Evolutionary conservation across 768 basidiomycete genomes (phyloP), one percentile per base, ranked within the genome.

Genomic region (Holtermanniella nyarrowii): DNA sequence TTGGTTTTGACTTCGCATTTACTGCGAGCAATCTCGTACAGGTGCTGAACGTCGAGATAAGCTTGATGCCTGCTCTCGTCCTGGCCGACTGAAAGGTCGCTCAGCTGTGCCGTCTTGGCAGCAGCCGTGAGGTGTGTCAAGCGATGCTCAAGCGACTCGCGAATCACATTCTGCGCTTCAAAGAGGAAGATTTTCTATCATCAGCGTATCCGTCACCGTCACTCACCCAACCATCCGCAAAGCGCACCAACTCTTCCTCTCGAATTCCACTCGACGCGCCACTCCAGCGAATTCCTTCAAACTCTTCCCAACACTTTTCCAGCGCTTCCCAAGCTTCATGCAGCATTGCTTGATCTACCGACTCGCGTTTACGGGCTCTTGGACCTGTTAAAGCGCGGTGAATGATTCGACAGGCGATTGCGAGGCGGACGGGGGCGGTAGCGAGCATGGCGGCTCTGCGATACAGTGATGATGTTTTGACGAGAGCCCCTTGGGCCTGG

Each of bases 141-240:
- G 26, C 77, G 80, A 53, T 82, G 80, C 63, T 84, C 82, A 25
- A 95, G 79, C 2, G 82, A 79, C 65, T 89, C 88, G 24, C 86
- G 82, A 59, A 93, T 84, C 58, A 88, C 79, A 69, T 90, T 90
- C 67, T 89, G 85, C 82, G 67, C 63, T 71, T 91, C 87, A 59
- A 93, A 93, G 56, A 91, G 82, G 72, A 86, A 89, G 49, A 88
- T 85, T 82, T 86, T 63, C 47, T 61, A 59, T 45, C 44, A 26
- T 24, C 50, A 40, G 52, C 26, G 26, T 11, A 42, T 18, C 27
- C 39, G 39, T 26, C 4, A 4, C 22, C 20, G 39, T 26, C 20
- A 72, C 79, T 58, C 63, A 88, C 83, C 88, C 89, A 93, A 26
- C 83, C 82, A 62, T 85, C 82, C 42, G 83, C 82, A 65, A 85